phyloP scores from a whole-genome alignment of 1,284 basidiomycete genomes.

The Trametes versicolor region DNA sequence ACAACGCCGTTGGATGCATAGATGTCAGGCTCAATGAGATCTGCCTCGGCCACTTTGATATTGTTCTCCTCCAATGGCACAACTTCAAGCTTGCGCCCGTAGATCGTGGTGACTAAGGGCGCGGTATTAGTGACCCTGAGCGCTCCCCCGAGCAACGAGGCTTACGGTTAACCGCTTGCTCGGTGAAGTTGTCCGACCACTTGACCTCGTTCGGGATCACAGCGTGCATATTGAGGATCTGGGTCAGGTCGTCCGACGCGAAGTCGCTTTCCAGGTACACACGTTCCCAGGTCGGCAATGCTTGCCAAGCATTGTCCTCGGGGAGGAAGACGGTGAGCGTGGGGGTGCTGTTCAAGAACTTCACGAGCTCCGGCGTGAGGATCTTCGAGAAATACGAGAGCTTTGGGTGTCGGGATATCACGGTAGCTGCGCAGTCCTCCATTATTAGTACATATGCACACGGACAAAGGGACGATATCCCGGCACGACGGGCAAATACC shows the following conservation, averaged over 20 bases:
- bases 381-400: conserved; percentile 78
- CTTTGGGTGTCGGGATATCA: conserved; percentile 65
- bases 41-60: conserved; percentile 72
- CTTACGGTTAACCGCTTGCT: conserved; percentile 61
- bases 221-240: conserved; percentile 83
- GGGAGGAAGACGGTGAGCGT: conserved; percentile 94
- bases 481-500: neutral
- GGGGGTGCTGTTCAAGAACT: conserved; percentile 68
- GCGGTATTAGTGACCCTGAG: conserved; percentile 8
- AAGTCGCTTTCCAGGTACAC: conserved; percentile 89
- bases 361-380: conserved; percentile 63
- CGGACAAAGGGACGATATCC: conserved; percentile 1
- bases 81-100: conserved; percentile 75
- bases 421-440: conserved; percentile 53
- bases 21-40: conserved; percentile 78
- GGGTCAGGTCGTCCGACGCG: conserved; percentile 80
- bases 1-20: conserved; percentile 96
- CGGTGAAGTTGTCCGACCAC: conserved; percentile 69
- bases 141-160: conserved; percentile 17
- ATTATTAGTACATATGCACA: conserved; percentile 21
- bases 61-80: conserved; percentile 54
- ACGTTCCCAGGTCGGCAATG: conserved; percentile 72
- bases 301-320: conserved; percentile 81
- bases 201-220: conserved; percentile 62
- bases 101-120: conserved; percentile 72